A percentile compares a stretch with the other conserved stretches of the same genome.
Conservation (phyloP, 129 eudicot genomes). For the Escallonia herrerae region DNA sequence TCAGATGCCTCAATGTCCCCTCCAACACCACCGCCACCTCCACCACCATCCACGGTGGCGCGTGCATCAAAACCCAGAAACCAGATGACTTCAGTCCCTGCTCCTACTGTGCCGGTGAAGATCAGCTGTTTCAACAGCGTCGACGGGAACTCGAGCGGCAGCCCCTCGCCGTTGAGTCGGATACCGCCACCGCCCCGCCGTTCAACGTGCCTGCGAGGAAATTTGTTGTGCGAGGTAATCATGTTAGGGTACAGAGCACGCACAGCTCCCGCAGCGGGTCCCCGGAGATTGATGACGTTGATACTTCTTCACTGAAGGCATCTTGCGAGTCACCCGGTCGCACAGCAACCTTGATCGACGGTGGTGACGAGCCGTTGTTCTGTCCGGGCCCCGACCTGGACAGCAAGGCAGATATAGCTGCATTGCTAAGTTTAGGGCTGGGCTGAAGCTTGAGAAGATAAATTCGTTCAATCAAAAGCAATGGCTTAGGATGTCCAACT, state of each 20-base stretch:
- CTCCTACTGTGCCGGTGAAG: constrained; percentile 31
- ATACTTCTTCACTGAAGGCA: constrained; percentile 12
- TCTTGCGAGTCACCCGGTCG: too few relatives aligned
- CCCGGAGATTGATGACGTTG: constrained; percentile 53
- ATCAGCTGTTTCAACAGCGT: constrained; percentile 26
- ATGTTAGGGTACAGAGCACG: constrained; percentile 57
- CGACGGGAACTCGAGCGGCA: constrained; percentile 49
- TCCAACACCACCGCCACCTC: constrained; percentile 28
- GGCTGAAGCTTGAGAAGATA: constrained; percentile 60
- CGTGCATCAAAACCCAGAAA: constrained; percentile 21
- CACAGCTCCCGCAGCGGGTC: constrained; percentile 55
- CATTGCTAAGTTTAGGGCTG: constrained; percentile 68
- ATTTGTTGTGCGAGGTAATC: constrained; percentile 69
- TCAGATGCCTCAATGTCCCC: too few relatives aligned
- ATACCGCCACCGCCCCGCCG: constrained; percentile 90
- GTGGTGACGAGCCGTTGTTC: constrained; percentile 34
- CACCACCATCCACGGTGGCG: constrained; percentile 10
- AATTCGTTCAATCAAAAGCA: constrained; percentile 52
- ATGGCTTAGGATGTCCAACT: constrained; percentile 35
- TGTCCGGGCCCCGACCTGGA: constrained; percentile 90
- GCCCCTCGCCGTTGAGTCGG: constrained; percentile 41
- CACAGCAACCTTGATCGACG: constrained; percentile 13
- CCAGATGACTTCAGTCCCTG: constrained; percentile 18
- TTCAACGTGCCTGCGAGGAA: constrained; percentile 60
- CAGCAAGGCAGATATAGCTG: constrained; percentile 77